Base-by-base conservation (phyloP, 2,329 filamentous ascomycete species). In the Eutypa lata region DNA sequence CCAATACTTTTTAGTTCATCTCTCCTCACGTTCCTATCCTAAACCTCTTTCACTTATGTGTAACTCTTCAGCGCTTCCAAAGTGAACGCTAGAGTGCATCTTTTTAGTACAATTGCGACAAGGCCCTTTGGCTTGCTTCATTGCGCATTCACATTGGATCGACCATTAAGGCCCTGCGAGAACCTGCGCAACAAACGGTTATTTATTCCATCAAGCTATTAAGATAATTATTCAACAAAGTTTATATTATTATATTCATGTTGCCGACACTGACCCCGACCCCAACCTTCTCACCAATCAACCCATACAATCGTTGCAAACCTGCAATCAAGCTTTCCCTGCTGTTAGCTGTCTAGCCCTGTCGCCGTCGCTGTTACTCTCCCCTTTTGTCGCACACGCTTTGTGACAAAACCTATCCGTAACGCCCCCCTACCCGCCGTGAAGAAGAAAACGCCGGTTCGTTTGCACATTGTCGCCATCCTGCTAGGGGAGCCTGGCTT, bases 401-500 rank as follows among this genome's bases (percentile, higher is more conserved):
- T 13, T 22, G 18, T 42, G 38, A 13, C 22, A 2, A 24, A 22
- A 45, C 7, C 21, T 45, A 45, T 45, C 22, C 42, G 19, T 48
- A 50, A 53, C 50, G 45, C 49, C 51, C 47, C 24, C 35, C 43
- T 48, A 52, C 49, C 52, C 40, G 48, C 22, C 19, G 24, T n/a
- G 21, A 33, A 46, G 42, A 53, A 47, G 54, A 53, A 48, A 13
- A 16, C 49, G 10, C 13, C 43, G 13, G 14, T 49, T 49, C 52
- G 42, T 45, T 28, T 61, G 54, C 50, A 51, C 22, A 53, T 56
- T 47, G 53, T 63, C 66, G 63, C 69, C 70, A 67, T 67, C 63
- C 64, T 68, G 48, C 31, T n/a, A 44, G 57, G 55, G 53, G 54
- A 54, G 69, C 71, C 69, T 58, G 70, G 65, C 67, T 65, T 63